These are phyloP conservation scores for Penicillium sclerotigenum DNA, from an alignment of 2,329 filamentous ascomycete genomes.

Conservation along the genomic window DNA sequence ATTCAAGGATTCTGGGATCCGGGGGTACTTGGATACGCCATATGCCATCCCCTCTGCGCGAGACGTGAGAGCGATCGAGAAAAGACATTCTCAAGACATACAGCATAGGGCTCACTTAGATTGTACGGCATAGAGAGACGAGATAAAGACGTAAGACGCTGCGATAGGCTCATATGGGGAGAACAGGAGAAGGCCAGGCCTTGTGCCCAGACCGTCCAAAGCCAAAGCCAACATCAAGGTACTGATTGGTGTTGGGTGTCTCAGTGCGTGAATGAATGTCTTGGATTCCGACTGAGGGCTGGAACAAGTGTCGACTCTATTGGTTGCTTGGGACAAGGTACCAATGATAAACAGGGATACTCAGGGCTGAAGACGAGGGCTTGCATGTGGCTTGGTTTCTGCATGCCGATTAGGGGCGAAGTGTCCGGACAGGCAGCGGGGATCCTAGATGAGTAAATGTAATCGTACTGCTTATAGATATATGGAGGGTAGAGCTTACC, in stretches of 20 bases:
- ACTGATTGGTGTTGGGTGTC: background rate
- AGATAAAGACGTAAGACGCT: background rate
- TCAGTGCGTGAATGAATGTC: background rate
- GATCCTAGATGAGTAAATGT: background rate
- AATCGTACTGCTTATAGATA: background rate
- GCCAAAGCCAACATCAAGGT: background rate
- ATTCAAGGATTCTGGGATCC: background rate
- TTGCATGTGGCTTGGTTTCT: background rate
- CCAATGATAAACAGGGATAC: background rate
- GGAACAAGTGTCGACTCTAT: background rate
- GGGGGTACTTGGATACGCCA: background rate
- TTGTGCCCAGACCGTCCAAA: background rate
- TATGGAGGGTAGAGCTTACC: background rate
- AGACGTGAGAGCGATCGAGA: background rate
- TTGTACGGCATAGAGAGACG: background rate
- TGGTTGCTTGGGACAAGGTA: background rate
- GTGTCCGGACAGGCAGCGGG: background rate
- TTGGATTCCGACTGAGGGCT: background rate
- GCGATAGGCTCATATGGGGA: background rate
- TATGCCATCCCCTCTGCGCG: background rate
- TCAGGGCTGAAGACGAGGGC: background rate
- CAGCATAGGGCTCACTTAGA: background rate
- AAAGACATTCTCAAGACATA: background rate
- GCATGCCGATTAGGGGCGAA: background rate
- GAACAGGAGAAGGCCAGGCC: background rate